Base-by-base conservation (phyloP, 768 basidiomycete species). In the Phlebiopsis flavidoalba region DNA sequence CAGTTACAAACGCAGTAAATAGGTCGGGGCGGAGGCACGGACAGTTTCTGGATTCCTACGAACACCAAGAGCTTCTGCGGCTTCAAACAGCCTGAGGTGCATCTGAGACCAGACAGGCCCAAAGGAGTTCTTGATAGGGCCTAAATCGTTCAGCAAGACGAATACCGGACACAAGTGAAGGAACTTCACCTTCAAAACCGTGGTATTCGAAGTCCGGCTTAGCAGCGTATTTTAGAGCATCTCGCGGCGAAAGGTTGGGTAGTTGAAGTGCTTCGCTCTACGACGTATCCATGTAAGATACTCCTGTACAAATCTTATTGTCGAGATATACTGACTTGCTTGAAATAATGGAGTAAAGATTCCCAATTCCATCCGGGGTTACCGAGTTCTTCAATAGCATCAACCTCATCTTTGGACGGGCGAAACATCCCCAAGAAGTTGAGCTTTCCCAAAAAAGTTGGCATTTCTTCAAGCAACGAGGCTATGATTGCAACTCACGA, bases 321-420 rank as follows among this genome's bases (percentile, higher is more conserved):
- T 31, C 26, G 26, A 31, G 3, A 31, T 2, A 0, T 7, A 59
- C 65, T 5, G 3, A 64, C 65, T 57, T 65, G 67, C 57, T 65
- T 70, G 40, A 61, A 49, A 45, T 72, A 71, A 21, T 67, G 62
- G 3, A 65, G 50, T 14, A 66, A 53, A 31, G 53, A 57, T 3
- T 62, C 60, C 70, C 69, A 71, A 58, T 67, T 66, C 70, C 71
- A 72, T 0, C 69, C 69, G 7, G 64, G 57, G 21, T 68, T 69
- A 3, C 70, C 71, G 0, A 71, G 57, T 10, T 55, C 57, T 33
- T 70, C 70, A 12, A 63, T 17, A 4, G 58, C 64, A 35, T 66
- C 60, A 22, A 63, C 22, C 22, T 64, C 64, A 12, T 14, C 40
- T 14, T 62, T 63, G n/a, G 60, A 59, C 1, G 58, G 53, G 7